Conservation (phyloP, 208 protist species). For the Wallacemonas collosoma region DNA sequence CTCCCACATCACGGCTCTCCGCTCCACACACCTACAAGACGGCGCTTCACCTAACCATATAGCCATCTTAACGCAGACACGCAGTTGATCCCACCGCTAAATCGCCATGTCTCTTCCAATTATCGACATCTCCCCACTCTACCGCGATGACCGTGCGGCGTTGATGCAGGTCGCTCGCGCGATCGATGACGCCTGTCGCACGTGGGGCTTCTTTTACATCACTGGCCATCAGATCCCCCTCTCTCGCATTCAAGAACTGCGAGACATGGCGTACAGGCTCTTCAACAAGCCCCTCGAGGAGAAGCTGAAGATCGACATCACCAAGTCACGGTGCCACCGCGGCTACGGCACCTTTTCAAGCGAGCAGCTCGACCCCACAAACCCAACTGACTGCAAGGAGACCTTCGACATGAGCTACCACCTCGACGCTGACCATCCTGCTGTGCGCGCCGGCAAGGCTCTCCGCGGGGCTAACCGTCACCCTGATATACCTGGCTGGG, state of each 20-base stretch:
- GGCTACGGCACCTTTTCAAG: slow-evolving; percentile 56
- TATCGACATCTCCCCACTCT: slow-evolving; percentile 73
- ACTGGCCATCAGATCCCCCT: slow-evolving; percentile 59
- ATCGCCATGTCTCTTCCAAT: slow-evolving; percentile 47
- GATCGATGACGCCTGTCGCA: slow-evolving; percentile 73
- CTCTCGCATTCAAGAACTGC: slow-evolving; percentile 43
- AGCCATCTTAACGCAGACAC: neutral
- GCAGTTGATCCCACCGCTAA: neutral
- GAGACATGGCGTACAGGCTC: slow-evolving; percentile 49
- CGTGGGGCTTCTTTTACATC: slow-evolving; percentile 88
- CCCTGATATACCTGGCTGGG: slow-evolving; percentile 52
- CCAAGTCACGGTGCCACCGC: slow-evolving; percentile 51
- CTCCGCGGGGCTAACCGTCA: slow-evolving; percentile 71
- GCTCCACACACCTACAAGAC: no score
- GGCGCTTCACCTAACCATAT: neutral
- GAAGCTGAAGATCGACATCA: slow-evolving; percentile 75
- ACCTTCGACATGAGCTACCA: slow-evolving; percentile 73
- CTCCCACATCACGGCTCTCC: no score
- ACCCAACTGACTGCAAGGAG: slow-evolving; percentile 68
- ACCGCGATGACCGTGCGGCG: slow-evolving; percentile 36
- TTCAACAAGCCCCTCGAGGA: slow-evolving; percentile 65
- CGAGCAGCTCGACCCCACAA: slow-evolving; percentile 58
- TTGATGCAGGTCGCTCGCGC: slow-evolving; percentile 47
- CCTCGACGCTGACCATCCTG: slow-evolving; percentile 54
- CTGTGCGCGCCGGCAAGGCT: slow-evolving; percentile 53